Conservation (phyloP, 1,284 basidiomycete species). For the Laetiporus sulphureus region DNA sequence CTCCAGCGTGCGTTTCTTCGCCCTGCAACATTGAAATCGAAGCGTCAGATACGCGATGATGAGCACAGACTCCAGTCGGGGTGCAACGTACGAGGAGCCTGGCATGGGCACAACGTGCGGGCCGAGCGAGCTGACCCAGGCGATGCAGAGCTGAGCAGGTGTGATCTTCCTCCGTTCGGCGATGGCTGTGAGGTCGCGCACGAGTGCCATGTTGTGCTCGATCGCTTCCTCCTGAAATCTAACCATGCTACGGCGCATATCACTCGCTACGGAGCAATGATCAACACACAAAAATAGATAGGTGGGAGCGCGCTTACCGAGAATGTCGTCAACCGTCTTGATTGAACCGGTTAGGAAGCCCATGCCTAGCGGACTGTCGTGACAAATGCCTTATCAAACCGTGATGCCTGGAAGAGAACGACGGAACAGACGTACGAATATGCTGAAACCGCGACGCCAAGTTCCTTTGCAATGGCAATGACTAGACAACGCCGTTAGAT, state of each 20-base stretch:
- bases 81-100: slow-evolving; percentile 43
- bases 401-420: too few species aligned
- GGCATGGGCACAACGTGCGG: slow-evolving; percentile 47
- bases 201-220: slow-evolving; percentile 46
- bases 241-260: slow-evolving; percentile 29
- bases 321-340: slow-evolving; percentile 39
- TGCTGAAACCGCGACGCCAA: slow-evolving; percentile 37
- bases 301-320: slow-evolving; percentile 11
- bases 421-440: slow-evolving; percentile 41
- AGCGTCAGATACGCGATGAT: too few species aligned
- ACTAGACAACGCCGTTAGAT: background rate
- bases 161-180: slow-evolving; percentile 43
- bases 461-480: slow-evolving; percentile 2
- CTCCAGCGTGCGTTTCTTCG: slow-evolving; percentile 34
- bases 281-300: background rate
- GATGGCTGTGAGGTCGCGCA: slow-evolving; percentile 36
- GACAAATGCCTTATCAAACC: too few species aligned
- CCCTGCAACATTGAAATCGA: too few species aligned
- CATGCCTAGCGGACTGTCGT: slow-evolving; percentile 43
- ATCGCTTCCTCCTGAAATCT: slow-evolving; percentile 29
- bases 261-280: slow-evolving; percentile 19
- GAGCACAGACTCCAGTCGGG: too few species aligned
- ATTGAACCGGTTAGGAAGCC: slow-evolving; percentile 50
- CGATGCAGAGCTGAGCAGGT: slow-evolving; percentile 52
- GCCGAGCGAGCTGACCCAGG: slow-evolving; percentile 47